Conservation (phyloP, 306 rosid species). For the Medicago lupulina region DNA sequence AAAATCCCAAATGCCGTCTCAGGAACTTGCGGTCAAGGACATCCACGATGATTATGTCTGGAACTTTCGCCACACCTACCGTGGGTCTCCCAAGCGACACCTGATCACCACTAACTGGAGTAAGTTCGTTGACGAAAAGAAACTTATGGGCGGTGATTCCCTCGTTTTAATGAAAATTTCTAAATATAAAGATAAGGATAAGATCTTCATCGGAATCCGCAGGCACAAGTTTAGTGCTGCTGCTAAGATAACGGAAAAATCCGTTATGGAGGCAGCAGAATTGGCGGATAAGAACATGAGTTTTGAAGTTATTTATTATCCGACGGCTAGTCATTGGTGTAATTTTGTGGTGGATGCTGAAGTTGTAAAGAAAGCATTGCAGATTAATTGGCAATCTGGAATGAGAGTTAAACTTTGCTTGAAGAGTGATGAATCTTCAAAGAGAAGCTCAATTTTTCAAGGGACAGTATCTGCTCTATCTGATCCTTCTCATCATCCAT, state of each 20-base stretch:
- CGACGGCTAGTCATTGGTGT: slow-evolving; percentile 35
- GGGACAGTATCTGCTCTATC: slow-evolving; percentile 44
- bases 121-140: slow-evolving; percentile 70
- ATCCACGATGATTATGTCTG: slow-evolving; percentile 64
- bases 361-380: slow-evolving; percentile 54
- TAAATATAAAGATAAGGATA: too few species aligned
- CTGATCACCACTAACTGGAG: slow-evolving; percentile 81
- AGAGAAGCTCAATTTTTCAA: not conserved
- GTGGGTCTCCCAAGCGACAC: slow-evolving; percentile 72
- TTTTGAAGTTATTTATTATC: slow-evolving; percentile 73
- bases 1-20: slow-evolving; percentile 55
- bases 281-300: slow-evolving; percentile 52
- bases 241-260: not conserved
- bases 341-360: slow-evolving; percentile 71
- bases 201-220: slow-evolving; percentile 63
- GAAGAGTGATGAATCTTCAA: slow-evolving; percentile 64
- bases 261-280: slow-evolving; percentile 59
- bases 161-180: slow-evolving; percentile 60
- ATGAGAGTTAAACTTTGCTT: slow-evolving; percentile 61
- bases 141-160: slow-evolving; percentile 65
- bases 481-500: not conserved
- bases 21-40: slow-evolving; percentile 59
- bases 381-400: slow-evolving; percentile 50
- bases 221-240: slow-evolving; percentile 22
- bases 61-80: slow-evolving; percentile 67